Evolutionary conservation across 2,329 filamentous ascomycete genomes (phyloP).

Genomic region (Aureobasidium sp.): DNA sequence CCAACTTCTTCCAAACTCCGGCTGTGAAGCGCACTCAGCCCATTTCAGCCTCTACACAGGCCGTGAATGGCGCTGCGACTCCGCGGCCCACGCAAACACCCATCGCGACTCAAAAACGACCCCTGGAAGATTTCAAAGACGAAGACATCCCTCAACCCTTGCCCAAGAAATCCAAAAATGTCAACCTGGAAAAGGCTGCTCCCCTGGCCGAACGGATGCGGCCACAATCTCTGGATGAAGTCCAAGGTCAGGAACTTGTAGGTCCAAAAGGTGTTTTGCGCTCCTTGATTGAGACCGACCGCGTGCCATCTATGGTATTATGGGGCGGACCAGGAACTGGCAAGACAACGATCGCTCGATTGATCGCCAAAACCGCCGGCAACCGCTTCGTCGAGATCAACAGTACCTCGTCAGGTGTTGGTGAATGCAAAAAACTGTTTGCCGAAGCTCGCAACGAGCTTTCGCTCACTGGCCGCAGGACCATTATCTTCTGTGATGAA

Average conservation of each 20-base stretch:
- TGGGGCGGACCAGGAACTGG: slow-evolving; percentile 80
- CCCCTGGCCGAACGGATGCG: slow-evolving; percentile 93
- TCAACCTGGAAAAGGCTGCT: slow-evolving; percentile 58
- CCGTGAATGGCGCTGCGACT: slow-evolving; percentile 16
- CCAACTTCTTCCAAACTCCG: slow-evolving; percentile 51
- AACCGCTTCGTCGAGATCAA: slow-evolving; percentile 93
- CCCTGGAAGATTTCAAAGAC: not conserved
- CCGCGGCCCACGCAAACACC: not conserved
- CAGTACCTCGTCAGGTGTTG: slow-evolving; percentile 79
- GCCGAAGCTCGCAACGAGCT: slow-evolving; percentile 75
- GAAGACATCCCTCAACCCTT: slow-evolving; percentile 25
- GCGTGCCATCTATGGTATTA: slow-evolving; percentile 89
- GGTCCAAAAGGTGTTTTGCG: slow-evolving; percentile 77
- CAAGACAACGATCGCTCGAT: slow-evolving; percentile 86
- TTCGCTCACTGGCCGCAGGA: slow-evolving; percentile 74
- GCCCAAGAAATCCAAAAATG: slow-evolving; percentile 59
- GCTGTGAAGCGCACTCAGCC: slow-evolving; percentile 35
- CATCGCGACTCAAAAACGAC: not conserved
- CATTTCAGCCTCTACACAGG: slow-evolving; percentile 13
- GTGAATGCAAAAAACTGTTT: slow-evolving; percentile 89
- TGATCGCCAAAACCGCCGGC: slow-evolving; percentile 75
- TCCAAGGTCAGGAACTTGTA: slow-evolving; percentile 87
- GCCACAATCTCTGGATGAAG: slow-evolving; percentile 73
- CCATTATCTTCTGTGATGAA: slow-evolving; percentile 96
- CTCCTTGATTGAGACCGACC: slow-evolving; percentile 75